Evolutionary conservation across 345 rosid species (phyloP), one percentile per base, ranked within the genome.

Genomic region (Garcia nutans): DNA sequence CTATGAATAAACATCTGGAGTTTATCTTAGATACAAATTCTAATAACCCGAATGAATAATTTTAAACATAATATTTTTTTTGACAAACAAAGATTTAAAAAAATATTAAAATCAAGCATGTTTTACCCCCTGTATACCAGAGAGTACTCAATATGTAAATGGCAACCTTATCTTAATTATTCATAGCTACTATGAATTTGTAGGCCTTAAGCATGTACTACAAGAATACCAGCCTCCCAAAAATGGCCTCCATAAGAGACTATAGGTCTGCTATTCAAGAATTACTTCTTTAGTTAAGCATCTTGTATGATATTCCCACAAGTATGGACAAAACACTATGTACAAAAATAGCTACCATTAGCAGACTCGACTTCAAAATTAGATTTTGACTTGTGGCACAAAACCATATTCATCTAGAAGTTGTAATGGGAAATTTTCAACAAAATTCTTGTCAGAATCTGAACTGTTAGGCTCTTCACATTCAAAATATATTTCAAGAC

Each of bases 401-500:
- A 64, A 70, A 55, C 10, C 62, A 70, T 49, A 49, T 31, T 64
- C n/a, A 64, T 45, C 45, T 33, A 17, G 17, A 22, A 23, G 55
- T 70, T 15, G 16, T 33, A 70, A 24, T 22, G 49, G 28, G 10
- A 70, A 56, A 28, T 19, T n/a, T 33, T 12, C n/a, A 37, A 16
- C 66, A 5, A 12, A 0, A 71, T 59, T 65, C 72, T 66, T 76
- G 12, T 71, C 73, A 23, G 73, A 79, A 67, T 57, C 74, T 13
- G 73, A 71, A 65, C 74, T 67, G 58, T 79, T 81, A 58, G 31
- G 72, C 49, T 78, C 78, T 74, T 79, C 85, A 71, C 63, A 26
- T 67, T 81, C 85, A 10, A 84, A 71, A 57, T 68, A 47, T 41
- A 77, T 68, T 74, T 79, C 56, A 84, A 65, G 41, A 81, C 81